Base-by-base conservation (phyloP, 805 yeast species). In the Metschnikowia santaceciliae region DNA sequence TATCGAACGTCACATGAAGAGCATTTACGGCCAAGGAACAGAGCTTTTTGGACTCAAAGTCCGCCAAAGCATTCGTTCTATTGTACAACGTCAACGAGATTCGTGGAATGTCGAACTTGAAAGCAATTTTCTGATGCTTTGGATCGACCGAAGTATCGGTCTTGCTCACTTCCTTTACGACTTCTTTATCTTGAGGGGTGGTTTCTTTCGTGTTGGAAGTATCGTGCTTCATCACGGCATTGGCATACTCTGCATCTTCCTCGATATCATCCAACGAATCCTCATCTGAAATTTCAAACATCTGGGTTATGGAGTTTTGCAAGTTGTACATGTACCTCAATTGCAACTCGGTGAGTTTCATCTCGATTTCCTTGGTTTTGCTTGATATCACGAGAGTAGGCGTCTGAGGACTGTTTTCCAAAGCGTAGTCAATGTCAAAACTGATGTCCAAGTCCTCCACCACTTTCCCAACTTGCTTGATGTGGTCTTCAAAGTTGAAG, bases 311-410 rank as follows among this genome's bases (percentile, higher is more conserved):
- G 6, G 82, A 75, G 42, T 77, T 80, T 2, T 79, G 69, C 45
- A 90, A 68, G n/a, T 76, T 68, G 58, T 81, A 60, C 42, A 90
- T 60, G 56, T 80, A 83, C 14, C 74, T 69, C 32, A 86, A 69
- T 63, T 91, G 97, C 33, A 80, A 64, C 58, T 91, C 96, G 0
- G 96, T 86, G 51, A 90, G 65, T 30, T 78, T 74, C 56, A 88
- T 72, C 41, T 81, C 79, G 13, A 86, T 73, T 8, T 87, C 85
- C 1, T 86, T 80, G 57, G 88, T 74, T 14, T 72, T 68, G 20
- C 96, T 91, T 0, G 60, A 57, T 0, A 88, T 70, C 1, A 68
- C 67, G 32, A 82, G 71, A 0, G 79, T 68, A 0, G 95, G 84
- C 2, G 74, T 60, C 2, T 62, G 67, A 2, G 61, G 60, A 1